Percentiles rank a stretch among this genome's conserved stretches.
phyloP scores from a whole-genome alignment of 176 grass and related monocot species.

The Poa annua region DNA sequence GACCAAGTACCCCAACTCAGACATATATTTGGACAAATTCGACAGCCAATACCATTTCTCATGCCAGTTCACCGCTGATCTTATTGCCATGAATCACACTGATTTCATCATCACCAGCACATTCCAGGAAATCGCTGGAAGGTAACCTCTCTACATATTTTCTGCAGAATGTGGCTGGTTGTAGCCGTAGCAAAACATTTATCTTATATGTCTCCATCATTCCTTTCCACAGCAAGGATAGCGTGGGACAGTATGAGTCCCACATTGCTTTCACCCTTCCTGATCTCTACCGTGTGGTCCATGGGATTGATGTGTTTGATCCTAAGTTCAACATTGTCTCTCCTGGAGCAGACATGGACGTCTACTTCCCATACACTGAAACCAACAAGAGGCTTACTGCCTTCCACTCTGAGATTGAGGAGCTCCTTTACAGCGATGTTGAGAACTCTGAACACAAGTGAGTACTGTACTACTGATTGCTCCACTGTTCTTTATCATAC shows the following conservation, averaged over 20 bases:
- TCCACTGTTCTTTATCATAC: background rate
- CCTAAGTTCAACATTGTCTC: conserved; percentile 99
- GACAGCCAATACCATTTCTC: conserved; percentile 97
- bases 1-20: conserved; percentile 96
- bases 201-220: conserved; percentile 39
- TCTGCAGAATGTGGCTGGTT: background rate
- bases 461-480: conserved; percentile 24
- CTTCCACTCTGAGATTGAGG: conserved; percentile 90
- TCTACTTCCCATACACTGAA: conserved; percentile 89
- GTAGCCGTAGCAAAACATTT: background rate
- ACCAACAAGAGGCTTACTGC: conserved; percentile 79
- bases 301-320: conserved; percentile 96
- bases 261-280: conserved; percentile 96
- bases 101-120: conserved; percentile 99
- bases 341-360: conserved; percentile 91
- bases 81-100: conserved; percentile 93
- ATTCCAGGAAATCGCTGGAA: conserved; percentile 99
- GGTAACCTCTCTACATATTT: conserved; percentile 43
- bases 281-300: conserved; percentile 91
- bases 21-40: conserved; percentile 94
- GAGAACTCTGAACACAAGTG: conserved; percentile 92
- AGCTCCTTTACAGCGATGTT: conserved; percentile 77
- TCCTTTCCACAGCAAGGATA: conserved; percentile 79
- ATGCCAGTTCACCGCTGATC: conserved; percentile 93
- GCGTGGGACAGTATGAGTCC: conserved; percentile 87